These are phyloP conservation scores for Xylaria digitata DNA, from an alignment of 2,329 filamentous ascomycete genomes.

Conservation along the genomic window DNA sequence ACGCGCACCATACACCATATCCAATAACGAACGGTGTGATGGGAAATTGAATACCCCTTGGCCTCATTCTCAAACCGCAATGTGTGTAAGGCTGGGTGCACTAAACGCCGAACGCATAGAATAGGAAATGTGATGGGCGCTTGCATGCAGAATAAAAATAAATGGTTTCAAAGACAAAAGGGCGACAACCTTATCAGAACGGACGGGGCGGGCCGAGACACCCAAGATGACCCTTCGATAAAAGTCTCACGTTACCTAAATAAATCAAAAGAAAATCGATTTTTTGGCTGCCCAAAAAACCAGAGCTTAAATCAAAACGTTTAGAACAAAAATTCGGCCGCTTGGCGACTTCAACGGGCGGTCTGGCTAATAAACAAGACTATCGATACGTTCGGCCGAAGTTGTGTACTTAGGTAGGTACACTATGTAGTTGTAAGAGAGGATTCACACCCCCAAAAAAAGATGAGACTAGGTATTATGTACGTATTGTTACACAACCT, in stretches of 20 bases:
- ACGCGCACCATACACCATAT: background rate
- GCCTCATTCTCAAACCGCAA: background rate
- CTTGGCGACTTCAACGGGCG: background rate
- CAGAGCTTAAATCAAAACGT: too few species aligned
- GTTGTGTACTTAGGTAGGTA: too few species aligned
- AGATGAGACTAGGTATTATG: background rate
- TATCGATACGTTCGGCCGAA: constrained; percentile 20
- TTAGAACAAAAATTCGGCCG: background rate
- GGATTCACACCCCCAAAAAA: background rate
- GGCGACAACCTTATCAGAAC: background rate
- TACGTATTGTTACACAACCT: constrained; percentile 7
- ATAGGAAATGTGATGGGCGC: background rate
- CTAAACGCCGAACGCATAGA: background rate
- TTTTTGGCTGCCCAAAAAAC: too few species aligned
- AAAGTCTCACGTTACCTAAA: constrained; percentile 15
- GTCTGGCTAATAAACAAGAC: background rate
- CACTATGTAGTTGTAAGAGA: background rate
- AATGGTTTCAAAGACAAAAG: background rate
- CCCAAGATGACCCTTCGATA: constrained; percentile 3
- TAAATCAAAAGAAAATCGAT: background rate
- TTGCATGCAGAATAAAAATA: constrained; percentile 1
- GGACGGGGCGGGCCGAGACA: constrained; percentile 35
- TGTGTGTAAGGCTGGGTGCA: constrained; percentile 15
- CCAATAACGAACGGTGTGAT: background rate
- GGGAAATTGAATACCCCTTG: background rate